Conservation (phyloP, 768 basidiomycete species). For the Trametes villosa region DNA sequence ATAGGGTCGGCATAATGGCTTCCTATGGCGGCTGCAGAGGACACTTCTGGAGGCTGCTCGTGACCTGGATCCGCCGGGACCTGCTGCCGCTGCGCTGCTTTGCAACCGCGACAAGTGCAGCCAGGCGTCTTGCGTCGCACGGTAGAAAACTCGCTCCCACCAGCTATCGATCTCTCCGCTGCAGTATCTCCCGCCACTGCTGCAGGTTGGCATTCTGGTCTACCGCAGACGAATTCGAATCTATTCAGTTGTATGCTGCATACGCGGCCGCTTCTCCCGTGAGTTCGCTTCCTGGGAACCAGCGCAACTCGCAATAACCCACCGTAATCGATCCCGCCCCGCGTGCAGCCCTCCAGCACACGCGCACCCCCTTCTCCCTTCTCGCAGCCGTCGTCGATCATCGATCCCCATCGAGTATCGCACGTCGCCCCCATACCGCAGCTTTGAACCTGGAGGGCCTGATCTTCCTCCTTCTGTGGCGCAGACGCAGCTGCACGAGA, state of each 20-base stretch:
- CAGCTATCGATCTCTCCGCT: too few species aligned
- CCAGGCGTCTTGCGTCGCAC: neutral
- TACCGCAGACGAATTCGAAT: neutral
- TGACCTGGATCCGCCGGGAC: neutral
- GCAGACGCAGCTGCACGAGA: neutral
- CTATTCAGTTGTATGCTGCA: neutral
- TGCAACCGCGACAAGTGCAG: neutral
- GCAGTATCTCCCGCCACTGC: too few species aligned
- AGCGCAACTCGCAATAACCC: neutral
- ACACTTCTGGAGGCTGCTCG: neutral
- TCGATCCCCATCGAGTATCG: constrained; percentile 13
- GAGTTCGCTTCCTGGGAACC: constrained; percentile 3
- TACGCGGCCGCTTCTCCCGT: constrained; percentile 11
- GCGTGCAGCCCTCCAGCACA: neutral
- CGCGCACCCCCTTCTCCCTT: neutral
- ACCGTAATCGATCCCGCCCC: neutral
- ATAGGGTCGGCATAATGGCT: neutral
- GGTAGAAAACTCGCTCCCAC: too few species aligned
- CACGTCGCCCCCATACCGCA: neutral
- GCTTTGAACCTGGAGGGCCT: neutral
- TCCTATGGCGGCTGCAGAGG: neutral
- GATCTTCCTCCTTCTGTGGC: neutral
- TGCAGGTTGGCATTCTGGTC: too few species aligned
- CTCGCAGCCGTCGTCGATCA: constrained; percentile 10
- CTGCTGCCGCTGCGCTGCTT: neutral